Evolutionary conservation across 768 basidiomycete species (phyloP).

Genomic region (Tulasnella sp.): DNA sequence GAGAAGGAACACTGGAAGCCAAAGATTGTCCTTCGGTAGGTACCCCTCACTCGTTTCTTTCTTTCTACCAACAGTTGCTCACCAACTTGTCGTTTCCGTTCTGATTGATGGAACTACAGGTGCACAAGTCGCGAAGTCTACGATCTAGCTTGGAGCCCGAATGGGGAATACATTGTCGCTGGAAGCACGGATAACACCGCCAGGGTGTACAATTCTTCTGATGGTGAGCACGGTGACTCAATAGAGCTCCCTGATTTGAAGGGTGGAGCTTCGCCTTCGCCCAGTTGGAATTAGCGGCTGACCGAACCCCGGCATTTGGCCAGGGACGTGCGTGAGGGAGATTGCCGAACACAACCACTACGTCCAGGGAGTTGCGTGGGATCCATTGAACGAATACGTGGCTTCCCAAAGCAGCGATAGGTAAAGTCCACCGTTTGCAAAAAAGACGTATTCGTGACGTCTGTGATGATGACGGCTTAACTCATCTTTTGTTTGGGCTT

Average conservation of each 20-base stretch:
- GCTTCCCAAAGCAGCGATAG: conserved; percentile 97
- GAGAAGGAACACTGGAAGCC: conserved; percentile 98
- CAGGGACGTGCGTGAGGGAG: conserved; percentile 85
- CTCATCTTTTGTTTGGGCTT: not conserved
- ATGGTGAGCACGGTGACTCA: conserved; percentile 56
- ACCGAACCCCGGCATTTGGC: conserved; percentile 28
- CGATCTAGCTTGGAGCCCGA: conserved; percentile 96
- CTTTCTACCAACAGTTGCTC: not conserved
- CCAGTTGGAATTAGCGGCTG: not conserved
- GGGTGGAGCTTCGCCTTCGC: not conserved
- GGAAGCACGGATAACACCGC: conserved; percentile 97
- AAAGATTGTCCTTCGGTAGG: conserved; percentile 78
- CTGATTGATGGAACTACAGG: conserved; percentile 47
- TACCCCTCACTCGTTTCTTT: conserved; percentile 1
- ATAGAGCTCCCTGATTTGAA: not conserved
- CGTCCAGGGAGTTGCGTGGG: conserved; percentile 99
- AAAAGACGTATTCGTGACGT: not conserved
- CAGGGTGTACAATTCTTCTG: conserved; percentile 72
- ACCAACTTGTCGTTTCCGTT: not conserved
- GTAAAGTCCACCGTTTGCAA: conserved; percentile 39
- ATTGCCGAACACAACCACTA: conserved; percentile 95
- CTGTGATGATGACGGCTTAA: not conserved
- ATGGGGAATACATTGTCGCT: conserved; percentile 91
- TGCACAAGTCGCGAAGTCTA: conserved; percentile 96
- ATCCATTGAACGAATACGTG: conserved; percentile 94